Conservation (phyloP, 2,329 filamentous ascomycete genomes). For the Fusarium buxicola region DNA sequence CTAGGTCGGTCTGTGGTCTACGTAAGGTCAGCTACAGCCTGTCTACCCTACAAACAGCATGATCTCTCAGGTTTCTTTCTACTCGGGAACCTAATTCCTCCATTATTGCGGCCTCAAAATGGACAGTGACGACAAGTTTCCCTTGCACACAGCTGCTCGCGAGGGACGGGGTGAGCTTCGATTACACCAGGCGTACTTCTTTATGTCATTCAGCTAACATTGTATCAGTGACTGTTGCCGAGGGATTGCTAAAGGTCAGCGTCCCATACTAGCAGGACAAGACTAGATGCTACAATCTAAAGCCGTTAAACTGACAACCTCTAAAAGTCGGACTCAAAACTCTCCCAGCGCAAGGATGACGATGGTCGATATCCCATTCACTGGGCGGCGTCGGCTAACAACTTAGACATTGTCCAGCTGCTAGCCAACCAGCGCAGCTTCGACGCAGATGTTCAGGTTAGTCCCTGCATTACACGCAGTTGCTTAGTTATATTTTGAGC, state of each 20-base stretch:
- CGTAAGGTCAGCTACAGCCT: conserved; percentile 21
- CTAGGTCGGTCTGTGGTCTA: conserved; percentile 5
- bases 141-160: conserved; percentile 87
- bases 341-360: conserved; percentile 78
- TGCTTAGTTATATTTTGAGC: too few species aligned
- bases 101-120: conserved; percentile 20
- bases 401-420: conserved; percentile 77
- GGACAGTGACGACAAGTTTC: conserved; percentile 70
- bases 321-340: conserved; percentile 80
- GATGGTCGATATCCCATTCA: conserved; percentile 93
- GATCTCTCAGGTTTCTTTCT: neutral
- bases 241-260: conserved; percentile 63
- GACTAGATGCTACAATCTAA: neutral
- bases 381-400: conserved; percentile 92
- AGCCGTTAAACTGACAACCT: too few species aligned
- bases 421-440: conserved; percentile 79
- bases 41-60: conserved; percentile 14
- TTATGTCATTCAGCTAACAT: conserved; percentile 22
- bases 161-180: conserved; percentile 79
- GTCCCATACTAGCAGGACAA: neutral
- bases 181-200: conserved; percentile 1
- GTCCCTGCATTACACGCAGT: neutral
- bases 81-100: neutral
- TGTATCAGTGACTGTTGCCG: conserved; percentile 71
- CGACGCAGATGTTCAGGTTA: conserved; percentile 83